Conservation (phyloP, 2,329 filamentous ascomycete genomes). For the Xylaria sp. region DNA sequence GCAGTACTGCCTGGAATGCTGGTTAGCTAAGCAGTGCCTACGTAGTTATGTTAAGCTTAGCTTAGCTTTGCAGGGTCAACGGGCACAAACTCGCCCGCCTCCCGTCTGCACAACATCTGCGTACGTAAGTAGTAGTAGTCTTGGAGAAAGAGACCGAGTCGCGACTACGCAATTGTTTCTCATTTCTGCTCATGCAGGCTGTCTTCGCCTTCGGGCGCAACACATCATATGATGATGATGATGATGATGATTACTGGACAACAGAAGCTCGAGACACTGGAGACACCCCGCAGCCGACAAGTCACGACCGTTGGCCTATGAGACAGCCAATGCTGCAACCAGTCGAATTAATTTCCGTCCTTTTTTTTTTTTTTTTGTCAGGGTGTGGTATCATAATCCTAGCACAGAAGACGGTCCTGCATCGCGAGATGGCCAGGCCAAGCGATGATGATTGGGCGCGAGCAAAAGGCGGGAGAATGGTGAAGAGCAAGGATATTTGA, state of each 20-base stretch:
- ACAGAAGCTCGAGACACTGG: conserved; percentile 8
- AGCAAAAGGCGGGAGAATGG: conserved; percentile 6
- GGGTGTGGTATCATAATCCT: conserved; percentile 8
- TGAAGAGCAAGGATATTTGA: not conserved
- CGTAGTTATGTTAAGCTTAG: not conserved
- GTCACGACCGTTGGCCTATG: not conserved
- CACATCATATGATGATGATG: conserved; percentile 14
- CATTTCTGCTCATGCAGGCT: not conserved
- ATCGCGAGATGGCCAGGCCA: not conserved
- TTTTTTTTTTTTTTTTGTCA: not conserved
- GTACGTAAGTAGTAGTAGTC: conserved; percentile 16
- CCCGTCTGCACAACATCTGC: conserved; percentile 24
- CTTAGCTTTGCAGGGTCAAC: conserved; percentile 7
- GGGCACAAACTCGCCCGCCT: conserved; percentile 28
- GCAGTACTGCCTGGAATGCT: not conserved
- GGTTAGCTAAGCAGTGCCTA: conserved; percentile 41
- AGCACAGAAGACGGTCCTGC: not conserved
- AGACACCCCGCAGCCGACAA: conserved; percentile 6
- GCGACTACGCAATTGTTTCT: conserved; percentile 7
- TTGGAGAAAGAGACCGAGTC: not conserved
- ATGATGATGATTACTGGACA: not conserved
- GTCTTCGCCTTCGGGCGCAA: conserved; percentile 15
- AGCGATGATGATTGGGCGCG: conserved; percentile 7
- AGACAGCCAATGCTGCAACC: not conserved
- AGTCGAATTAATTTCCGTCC: no score